Conservation (phyloP, 495 filamentous ascomycete genomes). For the Podospora didyma region DNA sequence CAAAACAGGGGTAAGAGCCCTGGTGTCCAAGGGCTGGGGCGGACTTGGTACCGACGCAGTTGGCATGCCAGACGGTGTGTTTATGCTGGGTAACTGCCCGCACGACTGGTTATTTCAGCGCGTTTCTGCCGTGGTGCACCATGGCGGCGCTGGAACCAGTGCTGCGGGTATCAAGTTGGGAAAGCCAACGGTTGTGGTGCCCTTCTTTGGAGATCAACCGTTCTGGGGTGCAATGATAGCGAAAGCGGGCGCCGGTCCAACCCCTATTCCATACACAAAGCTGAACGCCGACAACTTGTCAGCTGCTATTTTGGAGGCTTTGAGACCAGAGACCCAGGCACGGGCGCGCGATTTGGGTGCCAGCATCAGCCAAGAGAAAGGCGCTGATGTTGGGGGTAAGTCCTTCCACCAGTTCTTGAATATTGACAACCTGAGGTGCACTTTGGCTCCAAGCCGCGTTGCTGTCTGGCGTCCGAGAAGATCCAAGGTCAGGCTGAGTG, state of each 20-base stretch:
- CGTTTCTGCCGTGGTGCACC: slow-evolving; percentile 74
- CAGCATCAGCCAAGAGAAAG: slow-evolving; percentile 61
- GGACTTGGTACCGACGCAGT: slow-evolving; percentile 62
- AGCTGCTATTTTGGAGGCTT: slow-evolving; percentile 54
- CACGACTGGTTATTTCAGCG: slow-evolving; percentile 81
- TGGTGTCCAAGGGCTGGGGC: slow-evolving; percentile 81
- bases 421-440: slow-evolving; percentile 57
- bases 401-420: slow-evolving; percentile 68
- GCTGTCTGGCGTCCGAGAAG: slow-evolving; percentile 70
- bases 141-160: slow-evolving; percentile 79
- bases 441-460: slow-evolving; percentile 57
- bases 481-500: slow-evolving; percentile 59
- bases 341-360: slow-evolving; percentile 56
- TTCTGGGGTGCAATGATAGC: slow-evolving; percentile 81
- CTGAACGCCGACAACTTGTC: slow-evolving; percentile 61
- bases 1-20: slow-evolving; percentile 61
- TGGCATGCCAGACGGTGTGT: slow-evolving; percentile 61
- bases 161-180: slow-evolving; percentile 67
- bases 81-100: slow-evolving; percentile 72
- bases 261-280: slow-evolving; percentile 65
- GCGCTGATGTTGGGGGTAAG: slow-evolving; percentile 57
- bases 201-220: slow-evolving; percentile 83
- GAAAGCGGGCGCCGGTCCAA: slow-evolving; percentile 65
- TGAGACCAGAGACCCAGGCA: slow-evolving; percentile 51
- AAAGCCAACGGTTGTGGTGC: slow-evolving; percentile 70